These are phyloP conservation scores for Aspergillus sergii DNA, from an alignment of 2,329 filamentous ascomycete species.

Conservation along the genomic window DNA sequence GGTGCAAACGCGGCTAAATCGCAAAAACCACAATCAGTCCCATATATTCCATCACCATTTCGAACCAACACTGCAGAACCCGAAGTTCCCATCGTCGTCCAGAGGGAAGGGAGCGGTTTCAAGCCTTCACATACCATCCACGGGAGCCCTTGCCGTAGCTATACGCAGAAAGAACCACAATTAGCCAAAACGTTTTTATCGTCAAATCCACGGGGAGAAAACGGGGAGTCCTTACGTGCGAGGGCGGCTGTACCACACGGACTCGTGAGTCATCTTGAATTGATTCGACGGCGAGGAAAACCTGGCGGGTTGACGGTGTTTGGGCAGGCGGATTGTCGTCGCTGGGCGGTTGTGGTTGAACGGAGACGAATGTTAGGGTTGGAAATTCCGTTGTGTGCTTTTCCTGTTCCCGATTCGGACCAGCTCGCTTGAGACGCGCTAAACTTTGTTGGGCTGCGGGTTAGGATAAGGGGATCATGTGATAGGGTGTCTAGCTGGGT, in stretches of 20 bases:
- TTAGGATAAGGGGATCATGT: slow-evolving; percentile 14
- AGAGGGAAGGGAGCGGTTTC: neutral
- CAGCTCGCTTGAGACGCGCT: slow-evolving; percentile 36
- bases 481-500: neutral
- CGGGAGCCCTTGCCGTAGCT: slow-evolving; percentile 85
- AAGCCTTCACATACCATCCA: slow-evolving; percentile 71
- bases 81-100: slow-evolving; percentile 3
- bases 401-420: slow-evolving; percentile 25
- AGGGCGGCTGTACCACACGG: slow-evolving; percentile 98
- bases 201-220: neutral
- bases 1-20: slow-evolving; percentile 74
- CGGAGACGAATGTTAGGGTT: slow-evolving; percentile 32
- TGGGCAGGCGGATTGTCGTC: slow-evolving; percentile 37
- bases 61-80: neutral
- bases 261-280: slow-evolving; percentile 83
- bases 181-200: slow-evolving; percentile 23
- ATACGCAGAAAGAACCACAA: slow-evolving; percentile 14
- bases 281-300: slow-evolving; percentile 38
- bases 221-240: slow-evolving; percentile 65
- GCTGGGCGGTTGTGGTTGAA: slow-evolving; percentile 36
- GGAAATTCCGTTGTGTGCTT: slow-evolving; percentile 39
- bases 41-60: neutral
- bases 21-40: slow-evolving; percentile 28
- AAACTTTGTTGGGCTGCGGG: slow-evolving; percentile 23
- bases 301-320: slow-evolving; percentile 37